These are phyloP conservation scores for Ogataea pilisensis DNA, from an alignment of 805 yeast species.

Conservation along the genomic window DNA sequence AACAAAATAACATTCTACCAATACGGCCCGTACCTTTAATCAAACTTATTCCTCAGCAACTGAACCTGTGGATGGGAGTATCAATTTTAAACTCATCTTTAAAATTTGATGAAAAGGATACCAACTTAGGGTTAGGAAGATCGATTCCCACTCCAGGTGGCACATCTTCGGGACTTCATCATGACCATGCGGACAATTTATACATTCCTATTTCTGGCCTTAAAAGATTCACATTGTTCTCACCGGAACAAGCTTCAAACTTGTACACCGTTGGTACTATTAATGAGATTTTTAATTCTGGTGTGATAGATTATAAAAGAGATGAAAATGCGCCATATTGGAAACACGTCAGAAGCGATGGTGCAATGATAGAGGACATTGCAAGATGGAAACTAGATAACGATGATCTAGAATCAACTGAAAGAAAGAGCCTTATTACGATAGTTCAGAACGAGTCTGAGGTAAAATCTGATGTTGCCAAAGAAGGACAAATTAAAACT, in stretches of 20 bases:
- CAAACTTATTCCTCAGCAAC: constrained; percentile 58
- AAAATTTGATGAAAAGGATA: constrained; percentile 13
- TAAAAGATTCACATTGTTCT: constrained; percentile 63
- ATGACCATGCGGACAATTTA: constrained; percentile 76
- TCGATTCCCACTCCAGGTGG: constrained; percentile 45
- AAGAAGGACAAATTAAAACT: constrained; percentile 15
- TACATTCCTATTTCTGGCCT: constrained; percentile 57
- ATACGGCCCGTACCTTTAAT: constrained; percentile 39
- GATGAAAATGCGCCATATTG: constrained; percentile 58
- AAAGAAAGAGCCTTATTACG: constrained; percentile 23
- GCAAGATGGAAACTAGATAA: constrained; percentile 38
- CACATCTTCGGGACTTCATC: constrained; percentile 71
- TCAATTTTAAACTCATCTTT: constrained; percentile 14
- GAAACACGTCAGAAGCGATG: constrained; percentile 59
- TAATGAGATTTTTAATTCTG: constrained; percentile 49
- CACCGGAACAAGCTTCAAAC: constrained; percentile 57
- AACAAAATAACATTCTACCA: constrained; percentile 30
- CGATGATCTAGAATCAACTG: constrained; percentile 12
- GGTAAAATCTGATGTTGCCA: constrained; percentile 10
- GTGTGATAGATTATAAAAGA: constrained; percentile 59
- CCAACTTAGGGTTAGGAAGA: constrained; percentile 46
- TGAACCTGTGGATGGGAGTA: constrained; percentile 70
- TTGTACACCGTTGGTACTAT: constrained; percentile 64
- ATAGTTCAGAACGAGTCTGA: constrained; percentile 29
- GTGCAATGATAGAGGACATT: constrained; percentile 50